Evolutionary conservation across 257 asterid species (phyloP).

Genomic region (Fraxinus cuspidata): DNA sequence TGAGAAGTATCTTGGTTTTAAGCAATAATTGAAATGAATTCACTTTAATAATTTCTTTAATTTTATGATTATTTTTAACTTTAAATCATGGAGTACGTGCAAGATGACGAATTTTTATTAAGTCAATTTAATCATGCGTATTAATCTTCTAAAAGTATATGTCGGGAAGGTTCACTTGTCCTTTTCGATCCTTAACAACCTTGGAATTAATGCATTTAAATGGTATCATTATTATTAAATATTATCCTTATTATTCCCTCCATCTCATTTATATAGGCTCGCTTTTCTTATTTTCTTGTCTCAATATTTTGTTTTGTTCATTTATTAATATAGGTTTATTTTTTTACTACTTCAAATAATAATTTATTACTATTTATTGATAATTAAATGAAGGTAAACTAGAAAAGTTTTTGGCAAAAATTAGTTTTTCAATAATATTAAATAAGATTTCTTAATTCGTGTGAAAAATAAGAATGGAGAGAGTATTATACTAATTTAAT

Average conservation of each 20-base stretch:
- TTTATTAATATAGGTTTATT: too few species aligned
- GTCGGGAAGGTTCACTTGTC: conserved; percentile 45
- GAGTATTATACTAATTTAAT: not conserved
- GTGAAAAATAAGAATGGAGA: too few species aligned
- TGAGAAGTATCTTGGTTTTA: conserved; percentile 14
- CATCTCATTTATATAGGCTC: too few species aligned
- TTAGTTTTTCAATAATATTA: too few species aligned
- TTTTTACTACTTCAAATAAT: too few species aligned
- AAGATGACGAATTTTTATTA: not conserved
- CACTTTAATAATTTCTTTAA: too few species aligned
- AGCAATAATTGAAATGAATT: not conserved
- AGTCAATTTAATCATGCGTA: conserved; percentile 30
- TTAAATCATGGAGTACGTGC: not conserved
- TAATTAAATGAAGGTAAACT: too few species aligned
- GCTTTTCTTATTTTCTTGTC: too few species aligned
- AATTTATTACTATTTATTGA: too few species aligned
- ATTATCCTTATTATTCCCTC: not conserved
- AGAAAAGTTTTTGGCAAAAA: too few species aligned
- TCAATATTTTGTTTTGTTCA: too few species aligned
- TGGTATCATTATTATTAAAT: conserved; percentile 1
- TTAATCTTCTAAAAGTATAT: conserved; percentile 30
- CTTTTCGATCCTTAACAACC: conserved; percentile 20
- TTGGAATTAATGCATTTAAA: conserved; percentile 1
- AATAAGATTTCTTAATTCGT: too few species aligned
- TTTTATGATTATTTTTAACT: not conserved